Evolutionary conservation across 805 yeast genomes (phyloP), one percentile per base, ranked within the genome.

Genomic region (Candida stauntonica): DNA sequence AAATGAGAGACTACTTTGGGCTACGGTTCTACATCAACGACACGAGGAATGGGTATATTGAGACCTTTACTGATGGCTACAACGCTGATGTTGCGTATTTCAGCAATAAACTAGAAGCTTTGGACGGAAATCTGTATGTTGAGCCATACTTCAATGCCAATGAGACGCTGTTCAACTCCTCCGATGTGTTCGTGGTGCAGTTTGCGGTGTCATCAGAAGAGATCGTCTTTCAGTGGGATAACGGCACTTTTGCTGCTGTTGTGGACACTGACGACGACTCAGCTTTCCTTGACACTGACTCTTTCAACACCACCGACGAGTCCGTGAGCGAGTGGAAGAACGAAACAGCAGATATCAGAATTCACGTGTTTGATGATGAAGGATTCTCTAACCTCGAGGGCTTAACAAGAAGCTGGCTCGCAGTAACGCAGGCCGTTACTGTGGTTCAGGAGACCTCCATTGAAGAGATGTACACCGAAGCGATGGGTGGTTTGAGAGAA

Each of bases 211-310:
- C 86, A 3, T 79, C 72, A 50, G 67, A 67, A 35, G 79, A 79
- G 54, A 62, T 81, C 47, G 76, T 77, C 1, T 82, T 74, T 50
- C 86, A 81, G 53, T 82, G 86, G 84, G 87, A 81, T 56, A 64
- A 67, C 31, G 62, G 74, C 14, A 55, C 75, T 9, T 72, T 77
- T 73, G 70, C 77, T 0, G 51, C 59, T 26, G 62, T 82, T 14
- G 73, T 84, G 2, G 96, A 86, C 55, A 63, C 88, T 0, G 95
- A 86, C 60, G 73, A 75, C 50, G 64, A 68, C 14, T 73, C 85
- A 26, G 88, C 84, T 0, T 62, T 86, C 42, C 64, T 87, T 24
- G 74, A 75, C 16, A 79, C 89, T 1, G 79, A 79, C 3, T 70
- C 72, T 47, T 68, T 75, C 32, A 54, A 70, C 14, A 36, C 56